Evolutionary conservation across 495 filamentous ascomycete genomes (phyloP).

Genomic region (Beverwykella pulmonaria): DNA sequence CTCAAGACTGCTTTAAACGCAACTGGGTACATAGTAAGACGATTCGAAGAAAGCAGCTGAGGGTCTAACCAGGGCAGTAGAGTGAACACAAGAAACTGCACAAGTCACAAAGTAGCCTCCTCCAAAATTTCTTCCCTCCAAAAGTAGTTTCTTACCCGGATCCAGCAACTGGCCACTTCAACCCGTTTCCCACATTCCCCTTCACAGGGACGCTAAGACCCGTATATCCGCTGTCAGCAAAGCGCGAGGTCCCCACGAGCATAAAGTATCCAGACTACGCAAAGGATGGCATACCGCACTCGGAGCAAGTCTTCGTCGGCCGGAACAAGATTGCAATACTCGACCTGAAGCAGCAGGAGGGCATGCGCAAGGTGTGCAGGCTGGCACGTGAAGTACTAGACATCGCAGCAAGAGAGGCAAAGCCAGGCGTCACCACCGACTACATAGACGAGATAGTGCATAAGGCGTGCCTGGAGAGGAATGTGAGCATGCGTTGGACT

Average conservation of each 20-base stretch:
- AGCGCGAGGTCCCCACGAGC: conserved; percentile 70
- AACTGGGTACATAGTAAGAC: conserved; percentile 76
- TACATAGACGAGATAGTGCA: conserved; percentile 96
- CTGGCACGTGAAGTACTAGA: conserved; percentile 91
- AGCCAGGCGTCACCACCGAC: conserved; percentile 92
- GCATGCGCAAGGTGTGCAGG: conserved; percentile 91
- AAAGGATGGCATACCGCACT: conserved; percentile 77
- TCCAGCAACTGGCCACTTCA: conserved; percentile 83
- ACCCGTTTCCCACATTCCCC: conserved; percentile 84
- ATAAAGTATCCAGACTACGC: conserved; percentile 88
- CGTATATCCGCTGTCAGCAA: conserved; percentile 83
- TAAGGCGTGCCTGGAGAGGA: conserved; percentile 88
- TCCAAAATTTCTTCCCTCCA: conserved; percentile 67
- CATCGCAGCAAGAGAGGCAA: conserved; percentile 76
- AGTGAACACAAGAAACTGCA: conserved; percentile 83
- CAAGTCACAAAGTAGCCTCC: conserved; percentile 78
- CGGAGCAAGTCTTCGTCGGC: conserved; percentile 70
- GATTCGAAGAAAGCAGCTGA: background rate
- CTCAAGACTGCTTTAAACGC: conserved; percentile 97
- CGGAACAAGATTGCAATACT: conserved; percentile 80
- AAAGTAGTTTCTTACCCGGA: conserved; percentile 83
- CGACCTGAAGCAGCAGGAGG: conserved; percentile 75
- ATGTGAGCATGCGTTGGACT: conserved; percentile 59
- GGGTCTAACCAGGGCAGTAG: conserved; percentile 51
- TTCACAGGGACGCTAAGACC: conserved; percentile 83